Base-by-base conservation (phyloP, 208 protist species). In the Trypanosoma boissoni region DNA sequence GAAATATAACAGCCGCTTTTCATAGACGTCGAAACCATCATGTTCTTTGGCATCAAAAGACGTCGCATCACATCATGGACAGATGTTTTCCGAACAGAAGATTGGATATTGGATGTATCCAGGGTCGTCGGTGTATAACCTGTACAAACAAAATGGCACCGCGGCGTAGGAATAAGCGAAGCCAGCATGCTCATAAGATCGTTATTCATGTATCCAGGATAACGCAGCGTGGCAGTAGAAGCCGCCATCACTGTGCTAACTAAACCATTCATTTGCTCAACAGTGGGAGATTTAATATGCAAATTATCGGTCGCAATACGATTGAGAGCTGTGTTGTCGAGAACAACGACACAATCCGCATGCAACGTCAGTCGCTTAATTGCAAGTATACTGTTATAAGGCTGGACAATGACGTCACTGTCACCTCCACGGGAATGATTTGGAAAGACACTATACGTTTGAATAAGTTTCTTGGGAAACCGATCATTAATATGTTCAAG, bases 301-400 rank as follows among this genome's bases (percentile, higher is more conserved):
- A 99, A 74, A 28, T 95, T 94, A 37, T 99, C 98, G 6, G 83
- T 88, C 1, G 97, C 97, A 57, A 99, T 99, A 37, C 95, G 86
- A 62, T 99, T 98, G 0, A 99, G 83, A 0, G 99, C 98, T 3
- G 86, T 98, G 77, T 99, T 99, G 79, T 99, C 99, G 0, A 99
- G 78, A 7, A 99, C 98, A 9, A 99, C 96, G 14, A 98, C 94
- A 24, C 86, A 94, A 68, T 99, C 98, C 9, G 97, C 97, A 58
- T 99, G 91, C 23, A 97, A 74, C 5, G 91, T 98, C 6, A 99
- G 81, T 23, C 98, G 81, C 74, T 99, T 98, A 18, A 99, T 85
- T n/a, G 99, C 99, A 3, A 99, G 78, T 7, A 99, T 57, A 18
- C 95, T 97, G 72, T 99, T 99, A 83, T 99, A 99, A n/a, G 98